Evolutionary conservation across 2,329 filamentous ascomycete genomes (phyloP).

Genomic region (Pseudopyrenochaeta lycopersici): DNA sequence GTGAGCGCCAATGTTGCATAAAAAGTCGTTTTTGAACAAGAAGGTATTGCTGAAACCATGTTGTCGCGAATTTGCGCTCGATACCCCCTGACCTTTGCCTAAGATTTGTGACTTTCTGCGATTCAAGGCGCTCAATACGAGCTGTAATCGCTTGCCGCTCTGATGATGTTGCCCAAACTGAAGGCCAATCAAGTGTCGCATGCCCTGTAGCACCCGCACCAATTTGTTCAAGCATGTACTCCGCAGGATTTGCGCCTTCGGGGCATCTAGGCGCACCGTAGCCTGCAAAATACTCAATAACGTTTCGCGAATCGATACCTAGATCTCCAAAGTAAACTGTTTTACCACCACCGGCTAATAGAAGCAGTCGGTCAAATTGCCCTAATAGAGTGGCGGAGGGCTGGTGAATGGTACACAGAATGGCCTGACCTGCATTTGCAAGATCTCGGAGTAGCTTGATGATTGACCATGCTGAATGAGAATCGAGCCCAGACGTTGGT

Average conservation of each 20-base stretch:
- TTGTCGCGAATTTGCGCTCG: slow-evolving; percentile 60
- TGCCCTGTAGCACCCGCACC: no score
- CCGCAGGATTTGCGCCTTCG: slow-evolving; percentile 76
- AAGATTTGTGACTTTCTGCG: no score
- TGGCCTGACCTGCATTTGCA: slow-evolving; percentile 77
- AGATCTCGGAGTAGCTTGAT: slow-evolving; percentile 84
- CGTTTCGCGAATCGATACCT: slow-evolving; percentile 69
- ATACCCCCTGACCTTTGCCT: no score
- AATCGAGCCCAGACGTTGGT: slow-evolving; percentile 84
- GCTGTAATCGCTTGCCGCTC: no score
- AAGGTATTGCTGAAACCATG: slow-evolving; percentile 70
- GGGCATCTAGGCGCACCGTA: slow-evolving; percentile 71
- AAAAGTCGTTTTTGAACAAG: slow-evolving; percentile 77
- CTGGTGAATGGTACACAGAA: slow-evolving; percentile 94
- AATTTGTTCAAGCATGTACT: slow-evolving; percentile 78
- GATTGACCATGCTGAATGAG: slow-evolving; percentile 83
- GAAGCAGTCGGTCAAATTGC: slow-evolving; percentile 80
- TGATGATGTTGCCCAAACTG: no score
- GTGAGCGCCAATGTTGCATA: slow-evolving; percentile 87
- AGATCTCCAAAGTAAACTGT: slow-evolving; percentile 83
- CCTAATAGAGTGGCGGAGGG: slow-evolving; percentile 91
- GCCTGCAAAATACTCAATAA: slow-evolving; percentile 77
- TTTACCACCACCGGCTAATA: slow-evolving; percentile 75
- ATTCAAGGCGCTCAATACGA: no score
- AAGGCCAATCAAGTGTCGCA: background rate